Base-by-base conservation (phyloP, 2,329 filamentous ascomycete genomes). In the Aureobasidium sp. region DNA sequence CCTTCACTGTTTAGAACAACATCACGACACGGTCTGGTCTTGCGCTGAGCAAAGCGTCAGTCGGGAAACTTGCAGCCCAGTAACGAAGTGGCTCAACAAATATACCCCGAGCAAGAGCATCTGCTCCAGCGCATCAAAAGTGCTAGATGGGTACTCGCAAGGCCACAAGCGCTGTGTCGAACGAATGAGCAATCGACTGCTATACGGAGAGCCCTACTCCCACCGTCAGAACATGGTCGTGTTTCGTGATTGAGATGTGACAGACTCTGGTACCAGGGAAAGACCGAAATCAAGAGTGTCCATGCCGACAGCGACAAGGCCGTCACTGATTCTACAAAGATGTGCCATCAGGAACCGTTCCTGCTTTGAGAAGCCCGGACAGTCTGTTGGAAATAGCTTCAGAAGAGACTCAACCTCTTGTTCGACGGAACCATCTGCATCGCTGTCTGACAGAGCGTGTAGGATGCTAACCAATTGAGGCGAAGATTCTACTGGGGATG, bases 101-200 rank as follows among this genome's bases (percentile, higher is more conserved):
- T 4, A 45, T 45, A 45, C 43, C 43, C 25, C 43, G 7, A 45
- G 43, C n/a, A 45, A 45, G n/a, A 45, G 43, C 43, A 45, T 45
- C 15, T 16, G 11, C 43, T 45, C 43, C n/a, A 45, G 43, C 15
- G 15, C 43, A n/a, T 45, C 43, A n/a, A n/a, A n/a, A n/a, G n/a
- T n/a, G n/a, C n/a, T n/a, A n/a, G n/a, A n/a, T 65, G 62, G 15
- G 51, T 58, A 20, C 48, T 54, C 8, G 62, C 50, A 13, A 65
- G 51, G 31, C 40, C 62, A 40, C 62, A 65, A 16, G 56, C 36
- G 27, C 62, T 56, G 29, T 65, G 51, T 50, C 62, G 51, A 15
- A 65, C 62, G 42, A 56, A 65, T 4, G 36, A 29, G n/a, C 38
- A 56, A 31, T 29, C 29, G 13, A 42, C 53, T 15, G 62, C 40